A percentile compares a stretch with the other conserved stretches of the same genome.
Conservation (phyloP, 2,329 filamentous ascomycete genomes). For the Epichloe typhina region DNA sequence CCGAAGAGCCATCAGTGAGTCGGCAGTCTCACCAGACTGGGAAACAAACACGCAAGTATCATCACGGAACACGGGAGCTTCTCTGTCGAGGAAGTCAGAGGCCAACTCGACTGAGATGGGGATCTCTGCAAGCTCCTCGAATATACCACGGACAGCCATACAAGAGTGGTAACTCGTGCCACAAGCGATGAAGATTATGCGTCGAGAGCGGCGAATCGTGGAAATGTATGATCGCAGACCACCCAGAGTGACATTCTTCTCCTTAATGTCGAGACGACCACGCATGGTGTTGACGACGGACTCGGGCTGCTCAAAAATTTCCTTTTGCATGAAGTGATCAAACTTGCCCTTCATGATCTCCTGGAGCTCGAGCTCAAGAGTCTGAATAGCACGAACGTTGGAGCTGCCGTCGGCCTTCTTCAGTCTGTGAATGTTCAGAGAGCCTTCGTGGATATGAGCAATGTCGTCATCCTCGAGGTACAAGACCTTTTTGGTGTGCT, state of each 20-base stretch:
- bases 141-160: slow-evolving; percentile 96
- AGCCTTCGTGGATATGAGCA: slow-evolving; percentile 97
- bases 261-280: slow-evolving; percentile 85
- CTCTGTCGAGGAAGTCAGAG: slow-evolving; percentile 92
- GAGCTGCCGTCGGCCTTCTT: slow-evolving; percentile 94
- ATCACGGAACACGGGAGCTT: slow-evolving; percentile 97
- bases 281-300: slow-evolving; percentile 99
- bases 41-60: slow-evolving; percentile 99
- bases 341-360: slow-evolving; percentile 99
- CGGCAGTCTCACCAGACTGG: slow-evolving; percentile 95
- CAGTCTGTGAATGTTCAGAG: slow-evolving; percentile 95
- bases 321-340: slow-evolving; percentile 99
- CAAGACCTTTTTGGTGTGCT: slow-evolving; percentile 99
- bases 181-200: slow-evolving; percentile 98
- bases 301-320: slow-evolving; percentile 99
- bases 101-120: slow-evolving; percentile 94
- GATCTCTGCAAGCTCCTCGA: slow-evolving; percentile 96
- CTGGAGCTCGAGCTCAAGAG: slow-evolving; percentile 94
- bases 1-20: slow-evolving; percentile 90
- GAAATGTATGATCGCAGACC: slow-evolving; percentile 91
- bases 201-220: slow-evolving; percentile 89
- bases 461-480: slow-evolving; percentile 99
- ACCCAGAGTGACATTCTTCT: slow-evolving; percentile 92
- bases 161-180: slow-evolving; percentile 98
- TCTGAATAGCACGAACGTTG: slow-evolving; percentile 97